Conservation (phyloP, 2,329 filamentous ascomycete species). For the Aspergillus latus region DNA sequence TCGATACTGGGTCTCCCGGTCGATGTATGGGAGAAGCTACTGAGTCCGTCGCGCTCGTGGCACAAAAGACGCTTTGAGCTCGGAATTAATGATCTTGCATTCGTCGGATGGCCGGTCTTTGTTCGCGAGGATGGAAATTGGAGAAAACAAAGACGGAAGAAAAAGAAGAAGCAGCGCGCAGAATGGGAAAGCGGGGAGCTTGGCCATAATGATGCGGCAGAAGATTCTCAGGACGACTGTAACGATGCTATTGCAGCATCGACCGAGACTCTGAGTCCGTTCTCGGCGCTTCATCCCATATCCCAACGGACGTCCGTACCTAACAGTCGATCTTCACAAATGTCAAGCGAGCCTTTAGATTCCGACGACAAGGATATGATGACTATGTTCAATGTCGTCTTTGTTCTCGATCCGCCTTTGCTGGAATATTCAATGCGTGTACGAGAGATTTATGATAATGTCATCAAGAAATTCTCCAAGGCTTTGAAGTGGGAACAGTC, state of each 20-base stretch:
- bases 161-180: slow-evolving; percentile 38
- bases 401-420: slow-evolving; percentile 78
- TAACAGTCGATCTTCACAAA: slow-evolving; percentile 24
- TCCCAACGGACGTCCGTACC: slow-evolving; percentile 25
- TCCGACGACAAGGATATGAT: slow-evolving; percentile 60
- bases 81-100: slow-evolving; percentile 74
- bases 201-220: slow-evolving; percentile 37
- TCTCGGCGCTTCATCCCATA: slow-evolving; percentile 23
- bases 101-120: slow-evolving; percentile 80
- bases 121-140: slow-evolving; percentile 75
- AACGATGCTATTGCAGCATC: slow-evolving; percentile 34
- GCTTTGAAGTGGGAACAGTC: slow-evolving; percentile 91
- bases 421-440: slow-evolving; percentile 71
- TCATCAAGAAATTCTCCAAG: slow-evolving; percentile 90
- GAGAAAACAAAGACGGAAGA: slow-evolving; percentile 63
- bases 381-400: slow-evolving; percentile 98
- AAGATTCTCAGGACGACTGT: slow-evolving; percentile 35
- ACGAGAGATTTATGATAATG: slow-evolving; percentile 80
- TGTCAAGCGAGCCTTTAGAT: slow-evolving; percentile 27
- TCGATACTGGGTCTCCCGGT: slow-evolving; percentile 71
- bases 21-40: slow-evolving; percentile 74
- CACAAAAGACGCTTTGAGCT: slow-evolving; percentile 83
- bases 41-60: slow-evolving; percentile 73
- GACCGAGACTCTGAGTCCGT: slow-evolving; percentile 27
- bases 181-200: slow-evolving; percentile 35